phyloP scores from a whole-genome alignment of 352 stramenopile species.

The Globisporangium abappressorium region DNA sequence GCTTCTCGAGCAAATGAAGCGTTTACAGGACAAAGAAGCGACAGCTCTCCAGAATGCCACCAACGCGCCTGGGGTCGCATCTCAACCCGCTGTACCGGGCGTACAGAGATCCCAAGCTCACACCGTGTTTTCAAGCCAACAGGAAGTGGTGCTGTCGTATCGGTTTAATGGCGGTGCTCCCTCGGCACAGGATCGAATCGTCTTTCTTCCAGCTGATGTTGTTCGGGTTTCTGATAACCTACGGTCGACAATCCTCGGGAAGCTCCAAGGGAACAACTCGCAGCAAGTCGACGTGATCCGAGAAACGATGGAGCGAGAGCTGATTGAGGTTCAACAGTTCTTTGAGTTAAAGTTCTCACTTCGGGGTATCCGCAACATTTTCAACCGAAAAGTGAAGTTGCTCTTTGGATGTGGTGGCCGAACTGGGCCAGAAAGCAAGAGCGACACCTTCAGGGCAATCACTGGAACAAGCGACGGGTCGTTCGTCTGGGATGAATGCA shows the following conservation, averaged over 20 bases:
- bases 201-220: conserved; percentile 44
- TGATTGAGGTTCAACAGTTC: conserved; percentile 35
- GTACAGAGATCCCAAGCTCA: neutral
- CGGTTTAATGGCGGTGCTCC: conserved; percentile 29
- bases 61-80: neutral
- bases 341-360: conserved; percentile 27
- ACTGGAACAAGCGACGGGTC: conserved; percentile 21
- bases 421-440: conserved; percentile 23
- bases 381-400: conserved; percentile 23
- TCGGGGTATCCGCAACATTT: conserved; percentile 21
- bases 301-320: conserved; percentile 32
- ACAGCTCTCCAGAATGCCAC: neutral
- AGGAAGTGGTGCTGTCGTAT: conserved; percentile 33
- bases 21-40: neutral
- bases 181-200: conserved; percentile 27
- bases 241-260: conserved; percentile 45
- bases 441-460: conserved; percentile 28
- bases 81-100: neutral
- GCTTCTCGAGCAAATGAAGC: neutral
- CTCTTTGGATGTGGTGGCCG: conserved; percentile 6
- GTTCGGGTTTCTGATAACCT: conserved; percentile 42
- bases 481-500: conserved; percentile 50
- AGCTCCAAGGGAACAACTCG: conserved; percentile 43
- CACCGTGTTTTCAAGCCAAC: conserved; percentile 12
- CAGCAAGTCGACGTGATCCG: conserved; percentile 27